Base-by-base conservation (phyloP, 129 eudicot genomes). In the Heracleum sosnowskyi region DNA sequence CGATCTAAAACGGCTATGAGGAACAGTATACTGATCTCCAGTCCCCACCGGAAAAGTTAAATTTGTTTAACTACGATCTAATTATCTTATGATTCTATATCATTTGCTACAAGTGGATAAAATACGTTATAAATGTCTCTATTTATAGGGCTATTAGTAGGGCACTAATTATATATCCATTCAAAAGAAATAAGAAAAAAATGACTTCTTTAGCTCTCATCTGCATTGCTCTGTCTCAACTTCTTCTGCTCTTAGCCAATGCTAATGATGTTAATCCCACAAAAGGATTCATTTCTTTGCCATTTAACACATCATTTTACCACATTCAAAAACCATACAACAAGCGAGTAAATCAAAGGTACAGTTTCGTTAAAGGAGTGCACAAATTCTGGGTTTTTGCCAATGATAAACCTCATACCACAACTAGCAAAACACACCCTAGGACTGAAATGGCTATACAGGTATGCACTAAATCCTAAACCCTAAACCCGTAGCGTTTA, bases 251-350 rank as follows among this genome's bases (percentile, higher is more conserved):
- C n/a, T 29, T 22, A 72, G 77, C 15, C 60, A 44, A 5, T 1
- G 60, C 26, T 1, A 36, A 1, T 18, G 12, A 69, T 57, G 51
- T 22, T 55, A 8, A 37, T 39, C 70, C 79, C 18, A 12, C 79
- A 4, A 53, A 77, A 5, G 79, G 79, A 9, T 77, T 77, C 71
- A 24, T 77, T 53, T 77, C 72, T 12, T 60, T 77, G 47, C 73
- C 79, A 24, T 77, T 77, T 12, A 77, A 77, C 18, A 24, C 70
- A 57, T 77, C 79, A 15, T 57, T 16, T 26, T 77, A 77, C 37
- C 79, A 77, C 79, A 77, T 77, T 77, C 79, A 77, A 2, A 77
- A 77, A 44, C 79, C 79, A 36, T 77, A 77, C 72, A 11, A 77
- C 66, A 39, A 31, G n/a, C 39, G 12, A 53, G 72, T 22, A n/a